Evolutionary conservation across 2,329 filamentous ascomycete genomes (phyloP), one percentile per base, ranked within the genome.

Genomic region (Aspergillus fijiensis): DNA sequence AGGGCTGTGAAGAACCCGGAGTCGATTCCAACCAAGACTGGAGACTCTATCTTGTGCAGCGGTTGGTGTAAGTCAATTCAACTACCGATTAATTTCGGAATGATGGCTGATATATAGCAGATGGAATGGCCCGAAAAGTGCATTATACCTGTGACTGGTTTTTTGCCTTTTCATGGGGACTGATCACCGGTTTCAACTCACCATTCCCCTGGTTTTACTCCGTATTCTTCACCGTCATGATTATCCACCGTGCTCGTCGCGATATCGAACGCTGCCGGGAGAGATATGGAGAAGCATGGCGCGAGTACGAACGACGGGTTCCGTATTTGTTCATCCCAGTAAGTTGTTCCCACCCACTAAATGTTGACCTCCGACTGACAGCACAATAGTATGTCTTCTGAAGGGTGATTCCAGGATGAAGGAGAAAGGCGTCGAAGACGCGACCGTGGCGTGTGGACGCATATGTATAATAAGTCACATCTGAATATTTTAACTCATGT

Each of bases 121-220:
- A 91, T 66, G 88, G 87, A 50, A 80, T 87, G 63, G 90, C 90
- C 6, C 85, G 91, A 63, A 95, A 92, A 77, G 82, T 90, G 27
- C 90, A 94, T 74, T 94, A 94, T 76, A 87, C 87, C 0, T 92
- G 89, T 72, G 91, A 95, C 73, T 76, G 88, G 21, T 92, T 86
- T 78, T 94, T 94, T 70, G 88, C 91, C 9, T 72, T 90, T 49
- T 84, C 80, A 39, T 95, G 91, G 91, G 91, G 87, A 10, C 74
- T 93, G 12, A 87, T 94, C 64, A 92, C 89, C 1, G 91, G 91
- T 3, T 93, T 94, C 76, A 79, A 82, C 9, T 91, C 87, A 69
- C 90, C 91, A 0, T 92, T 94, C 74, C 91, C 91, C 0, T 96
- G 91, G 90, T 95, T 96, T 74, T 94, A 95, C 73, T 87, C 90